Percentiles rank a stretch among this genome's conserved stretches.
Conservation (phyloP, 768 basidiomycete genomes). For the Trametes cingulata region DNA sequence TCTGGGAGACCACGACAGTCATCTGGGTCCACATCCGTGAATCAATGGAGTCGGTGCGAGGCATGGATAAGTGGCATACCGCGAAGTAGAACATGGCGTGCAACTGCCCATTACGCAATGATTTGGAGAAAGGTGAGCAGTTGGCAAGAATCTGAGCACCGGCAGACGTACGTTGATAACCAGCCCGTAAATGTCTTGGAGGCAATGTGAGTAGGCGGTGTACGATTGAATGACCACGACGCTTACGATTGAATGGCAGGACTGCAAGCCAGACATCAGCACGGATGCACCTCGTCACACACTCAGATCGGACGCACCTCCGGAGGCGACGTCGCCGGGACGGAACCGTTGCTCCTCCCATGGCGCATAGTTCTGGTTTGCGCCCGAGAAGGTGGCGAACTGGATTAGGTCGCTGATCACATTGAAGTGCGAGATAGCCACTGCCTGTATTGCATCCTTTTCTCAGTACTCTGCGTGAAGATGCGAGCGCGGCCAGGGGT, state of each 20-base stretch:
- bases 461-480: not conserved
- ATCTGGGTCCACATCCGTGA: conserved; percentile 19
- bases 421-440: conserved; percentile 65
- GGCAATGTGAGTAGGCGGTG: not conserved
- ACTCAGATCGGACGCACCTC: conserved; percentile 40
- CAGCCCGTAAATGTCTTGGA: conserved; percentile 48
- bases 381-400: conserved; percentile 19
- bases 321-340: conserved; percentile 60
- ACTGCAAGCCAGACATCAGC: conserved; percentile 21
- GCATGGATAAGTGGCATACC: conserved; percentile 12
- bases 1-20: conserved; percentile 34
- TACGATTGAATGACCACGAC: too few relatives aligned
- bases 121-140: conserved; percentile 18
- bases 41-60: too few relatives aligned
- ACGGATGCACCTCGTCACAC: not conserved
- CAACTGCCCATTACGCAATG: conserved; percentile 20
- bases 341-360: conserved; percentile 42
- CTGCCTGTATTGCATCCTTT: conserved; percentile 45
- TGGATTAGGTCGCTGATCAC: conserved; percentile 55
- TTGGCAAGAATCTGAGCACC: not conserved
- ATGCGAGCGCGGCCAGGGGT: not conserved
- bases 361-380: conserved; percentile 35
- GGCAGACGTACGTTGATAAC: conserved; percentile 29
- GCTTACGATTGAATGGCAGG: conserved; percentile 33
- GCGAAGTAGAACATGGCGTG: conserved; percentile 31